Evolutionary conservation across 192 early-diverging fungal genomes (phyloP).

Genomic region (Rhizophagus clarus): DNA sequence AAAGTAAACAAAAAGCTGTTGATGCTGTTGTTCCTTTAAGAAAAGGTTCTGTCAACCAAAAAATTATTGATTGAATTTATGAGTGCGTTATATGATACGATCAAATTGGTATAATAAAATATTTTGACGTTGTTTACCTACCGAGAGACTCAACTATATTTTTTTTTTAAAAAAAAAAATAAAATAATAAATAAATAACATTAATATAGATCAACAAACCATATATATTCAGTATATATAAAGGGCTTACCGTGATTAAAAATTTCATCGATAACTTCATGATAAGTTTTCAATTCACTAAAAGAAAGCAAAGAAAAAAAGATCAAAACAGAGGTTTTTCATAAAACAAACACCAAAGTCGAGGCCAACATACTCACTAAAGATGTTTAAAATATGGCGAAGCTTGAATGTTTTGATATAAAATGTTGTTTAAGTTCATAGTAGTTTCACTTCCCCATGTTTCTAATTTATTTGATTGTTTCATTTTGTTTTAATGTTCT

Average conservation of each 20-base stretch:
- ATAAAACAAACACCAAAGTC: slow-evolving; percentile 13
- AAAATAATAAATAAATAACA: slow-evolving; percentile 1
- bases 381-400: slow-evolving; percentile 77
- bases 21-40: slow-evolving; percentile 76
- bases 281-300: slow-evolving; percentile 73
- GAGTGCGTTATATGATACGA: background rate
- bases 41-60: slow-evolving; percentile 64
- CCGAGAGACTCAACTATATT: slow-evolving; percentile 41
- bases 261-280: slow-evolving; percentile 78
- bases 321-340: no score
- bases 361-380: slow-evolving; percentile 52
- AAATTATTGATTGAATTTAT: slow-evolving; percentile 2
- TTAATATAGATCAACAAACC: background rate
- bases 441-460: slow-evolving; percentile 75
- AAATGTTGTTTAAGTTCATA: slow-evolving; percentile 80
- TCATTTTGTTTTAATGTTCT: slow-evolving; percentile 1
- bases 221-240: background rate
- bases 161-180: slow-evolving; percentile 5
- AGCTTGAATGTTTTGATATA: slow-evolving; percentile 71
- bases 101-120: slow-evolving; percentile 22
- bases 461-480: slow-evolving; percentile 54
- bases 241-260: slow-evolving; percentile 60
- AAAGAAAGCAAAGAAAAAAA: background rate
- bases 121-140: slow-evolving; percentile 27
- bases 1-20: slow-evolving; percentile 82